Base-by-base conservation (phyloP, 164 flowering plant genomes). In the Echeveria elegans region DNA sequence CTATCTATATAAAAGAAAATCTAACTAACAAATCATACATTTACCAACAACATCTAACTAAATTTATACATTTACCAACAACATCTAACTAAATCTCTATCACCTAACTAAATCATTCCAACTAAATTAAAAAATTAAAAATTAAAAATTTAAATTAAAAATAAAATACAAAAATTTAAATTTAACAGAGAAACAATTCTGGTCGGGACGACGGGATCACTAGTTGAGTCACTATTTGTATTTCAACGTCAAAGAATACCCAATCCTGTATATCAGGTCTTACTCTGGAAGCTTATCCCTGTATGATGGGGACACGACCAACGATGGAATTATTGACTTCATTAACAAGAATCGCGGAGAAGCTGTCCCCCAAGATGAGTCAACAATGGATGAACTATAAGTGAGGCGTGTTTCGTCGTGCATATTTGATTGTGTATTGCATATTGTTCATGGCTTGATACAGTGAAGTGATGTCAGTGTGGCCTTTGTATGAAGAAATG, bases 171-270 rank as follows among this genome's bases (percentile, higher is more conserved):
- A n/a, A n/a, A n/a, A n/a, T n/a, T n/a, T n/a, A n/a, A n/a, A n/a
- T n/a, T n/a, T n/a, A n/a, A n/a, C n/a, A n/a, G n/a, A n/a, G n/a
- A n/a, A n/a, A n/a, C n/a, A n/a, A n/a, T n/a, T n/a, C n/a, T n/a
- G n/a, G n/a, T n/a, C n/a, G n/a, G n/a, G n/a, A n/a, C n/a, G n/a
- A n/a, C n/a, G n/a, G n/a, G n/a, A n/a, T n/a, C n/a, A n/a, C n/a
- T n/a, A n/a, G n/a, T n/a, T n/a, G n/a, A n/a, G n/a, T n/a, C n/a
- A n/a, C n/a, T n/a, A n/a, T n/a, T n/a, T n/a, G n/a, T n/a, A 62
- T 26, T 92, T 90, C 30, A 86, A 88, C 0, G 85, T 92, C 36
- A 70, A 88, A 72, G 97, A 94, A 19, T 92, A 77, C 72, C 98
- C 98, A 16, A 92, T 97, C 19, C 6, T 92, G 67, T 92, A 83